phyloP scores from a whole-genome alignment of 2,329 filamentous ascomycete genomes.

The Lachnellula occidentalis region DNA sequence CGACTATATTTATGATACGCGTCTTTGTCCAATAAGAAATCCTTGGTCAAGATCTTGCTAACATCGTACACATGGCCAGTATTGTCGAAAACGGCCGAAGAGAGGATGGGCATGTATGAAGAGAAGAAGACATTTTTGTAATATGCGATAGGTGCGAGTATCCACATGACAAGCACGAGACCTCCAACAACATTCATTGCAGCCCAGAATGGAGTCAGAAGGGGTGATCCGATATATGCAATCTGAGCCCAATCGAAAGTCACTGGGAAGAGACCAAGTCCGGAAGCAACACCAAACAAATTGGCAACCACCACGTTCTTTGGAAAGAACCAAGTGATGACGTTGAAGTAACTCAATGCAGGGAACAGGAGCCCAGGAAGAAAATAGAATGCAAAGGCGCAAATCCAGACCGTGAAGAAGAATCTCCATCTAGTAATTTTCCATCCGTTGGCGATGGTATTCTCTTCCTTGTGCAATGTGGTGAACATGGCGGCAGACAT shows the following conservation, averaged over 20 bases:
- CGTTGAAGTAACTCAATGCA: constrained; percentile 82
- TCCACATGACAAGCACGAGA: constrained; percentile 78
- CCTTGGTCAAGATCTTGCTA: constrained; percentile 67
- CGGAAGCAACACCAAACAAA: constrained; percentile 79
- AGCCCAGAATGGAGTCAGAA: constrained; percentile 82
- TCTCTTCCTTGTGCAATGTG: constrained; percentile 78
- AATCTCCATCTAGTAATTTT: constrained; percentile 77
- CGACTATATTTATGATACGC: constrained; percentile 78
- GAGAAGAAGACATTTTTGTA: constrained; percentile 76
- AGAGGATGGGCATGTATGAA: constrained; percentile 82
- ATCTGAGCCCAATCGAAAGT: constrained; percentile 93
- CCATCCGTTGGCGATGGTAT: constrained; percentile 78
- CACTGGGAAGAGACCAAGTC: constrained; percentile 75
- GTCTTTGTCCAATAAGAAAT: constrained; percentile 71
- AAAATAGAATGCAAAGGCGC: constrained; percentile 77
- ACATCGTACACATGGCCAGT: constrained; percentile 76
- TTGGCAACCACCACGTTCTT: constrained; percentile 83
- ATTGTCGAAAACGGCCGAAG: constrained; percentile 80
- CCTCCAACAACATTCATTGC: constrained; percentile 80
- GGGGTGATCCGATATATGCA: constrained; percentile 74
- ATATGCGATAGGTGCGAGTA: constrained; percentile 73
- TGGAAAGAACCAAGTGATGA: constrained; percentile 83
- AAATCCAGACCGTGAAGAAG: constrained; percentile 68
- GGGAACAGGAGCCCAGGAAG: constrained; percentile 77
- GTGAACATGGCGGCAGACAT: constrained; percentile 89